Evolutionary conservation across 78 protist genomes (phyloP).

Genomic region (Polysphondylium violaceum): DNA sequence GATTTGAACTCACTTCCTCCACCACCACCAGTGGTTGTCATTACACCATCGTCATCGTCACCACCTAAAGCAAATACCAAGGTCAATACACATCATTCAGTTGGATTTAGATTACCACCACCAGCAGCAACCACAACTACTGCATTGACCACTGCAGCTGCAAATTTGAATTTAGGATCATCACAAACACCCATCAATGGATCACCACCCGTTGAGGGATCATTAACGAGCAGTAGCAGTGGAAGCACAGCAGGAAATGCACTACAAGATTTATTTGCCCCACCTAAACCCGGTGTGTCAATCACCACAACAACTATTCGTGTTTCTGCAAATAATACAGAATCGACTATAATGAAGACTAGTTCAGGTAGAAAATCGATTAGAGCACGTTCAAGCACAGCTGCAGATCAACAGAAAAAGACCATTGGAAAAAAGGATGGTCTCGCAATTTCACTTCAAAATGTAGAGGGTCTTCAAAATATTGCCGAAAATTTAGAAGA

Average conservation of each 20-base stretch:
- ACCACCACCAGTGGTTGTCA: constrained; percentile 22
- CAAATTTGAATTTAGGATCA: neutral
- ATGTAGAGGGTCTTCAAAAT: constrained; percentile 74
- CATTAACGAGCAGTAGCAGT: neutral
- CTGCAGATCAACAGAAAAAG: constrained; percentile 17
- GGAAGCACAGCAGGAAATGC: neutral
- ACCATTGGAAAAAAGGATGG: constrained; percentile 57
- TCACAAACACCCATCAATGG: no score
- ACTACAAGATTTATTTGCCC: constrained; percentile 39
- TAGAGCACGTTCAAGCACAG: constrained; percentile 17
- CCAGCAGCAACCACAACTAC: neutral
- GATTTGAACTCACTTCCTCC: constrained; percentile 9
- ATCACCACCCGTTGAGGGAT: no score
- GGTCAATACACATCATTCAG: neutral
- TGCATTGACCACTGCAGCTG: neutral
- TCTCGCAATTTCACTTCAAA: constrained; percentile 51
- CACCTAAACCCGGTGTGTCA: neutral
- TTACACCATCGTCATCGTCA: constrained; percentile 2
- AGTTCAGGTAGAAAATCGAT: constrained; percentile 68
- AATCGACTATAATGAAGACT: constrained; percentile 23
- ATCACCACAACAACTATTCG: constrained; percentile 16
- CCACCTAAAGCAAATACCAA: neutral
- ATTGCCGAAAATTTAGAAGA: constrained; percentile 66
- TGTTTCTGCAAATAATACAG: constrained; percentile 3
- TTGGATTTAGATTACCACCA: neutral